These are phyloP conservation scores for Apiotrichum veenhuisii DNA, from an alignment of 1,284 basidiomycete genomes.

Conservation along the genomic window DNA sequence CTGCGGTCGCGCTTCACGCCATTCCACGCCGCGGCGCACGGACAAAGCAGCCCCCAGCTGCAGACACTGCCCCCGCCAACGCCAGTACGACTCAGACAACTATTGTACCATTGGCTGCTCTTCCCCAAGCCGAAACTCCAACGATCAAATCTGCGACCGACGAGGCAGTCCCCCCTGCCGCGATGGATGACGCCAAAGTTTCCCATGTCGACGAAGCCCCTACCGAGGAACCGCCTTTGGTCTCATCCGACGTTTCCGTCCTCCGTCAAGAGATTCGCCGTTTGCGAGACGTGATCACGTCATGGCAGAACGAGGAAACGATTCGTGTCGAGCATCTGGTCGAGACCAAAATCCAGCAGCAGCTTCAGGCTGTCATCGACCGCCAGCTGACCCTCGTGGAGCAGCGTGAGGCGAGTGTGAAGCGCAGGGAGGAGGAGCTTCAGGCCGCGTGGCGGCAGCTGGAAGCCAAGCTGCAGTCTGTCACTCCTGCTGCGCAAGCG, in stretches of 20 bases:
- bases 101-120: background rate
- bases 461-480: background rate
- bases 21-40: background rate
- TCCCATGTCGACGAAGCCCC: no score
- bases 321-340: background rate
- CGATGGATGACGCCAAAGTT: no score
- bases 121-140: background rate
- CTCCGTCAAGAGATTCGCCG: background rate
- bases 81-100: background rate
- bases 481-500: background rate
- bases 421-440: conserved; percentile 22
- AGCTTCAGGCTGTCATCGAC: background rate
- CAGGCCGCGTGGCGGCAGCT: conserved; percentile 1
- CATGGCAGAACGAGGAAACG: background rate
- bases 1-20: background rate
- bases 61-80: background rate
- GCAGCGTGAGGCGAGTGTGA: conserved; percentile 16
- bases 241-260: background rate
- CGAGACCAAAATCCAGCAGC: conserved; percentile 1
- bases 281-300: background rate
- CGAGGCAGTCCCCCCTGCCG: no score
- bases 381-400: conserved; percentile 1
- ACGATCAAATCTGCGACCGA: background rate
- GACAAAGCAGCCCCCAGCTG: background rate
- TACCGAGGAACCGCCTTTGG: no score